phyloP scores from a whole-genome alignment of 768 basidiomycete species.

The Clavaria fumosa region DNA sequence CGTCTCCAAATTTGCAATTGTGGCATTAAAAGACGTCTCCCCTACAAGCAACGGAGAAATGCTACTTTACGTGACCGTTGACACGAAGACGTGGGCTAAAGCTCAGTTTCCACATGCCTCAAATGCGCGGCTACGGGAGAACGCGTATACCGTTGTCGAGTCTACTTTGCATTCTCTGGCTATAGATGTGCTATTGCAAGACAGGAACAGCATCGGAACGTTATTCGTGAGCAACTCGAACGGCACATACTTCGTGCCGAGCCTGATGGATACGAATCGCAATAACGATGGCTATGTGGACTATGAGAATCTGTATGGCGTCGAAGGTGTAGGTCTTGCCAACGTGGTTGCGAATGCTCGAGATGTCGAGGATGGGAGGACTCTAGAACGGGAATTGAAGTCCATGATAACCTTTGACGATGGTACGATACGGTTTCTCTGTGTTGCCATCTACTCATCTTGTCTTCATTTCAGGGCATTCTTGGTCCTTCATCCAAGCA shows the following conservation, averaged over 20 bases:
- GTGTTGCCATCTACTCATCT: neutral
- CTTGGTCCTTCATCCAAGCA: conserved; percentile 56
- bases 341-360: conserved; percentile 76
- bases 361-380: conserved; percentile 65
- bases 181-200: conserved; percentile 79
- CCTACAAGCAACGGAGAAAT: conserved; percentile 48
- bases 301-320: conserved; percentile 74
- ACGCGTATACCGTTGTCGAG: conserved; percentile 93
- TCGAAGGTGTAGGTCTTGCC: conserved; percentile 84
- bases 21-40: conserved; percentile 63
- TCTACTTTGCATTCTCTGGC: conserved; percentile 86
- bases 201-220: conserved; percentile 59
- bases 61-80: conserved; percentile 74
- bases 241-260: conserved; percentile 88
- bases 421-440: conserved; percentile 12
- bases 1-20: conserved; percentile 84
- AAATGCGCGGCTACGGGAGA: conserved; percentile 64
- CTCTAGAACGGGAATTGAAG: conserved; percentile 55
- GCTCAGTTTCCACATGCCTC: conserved; percentile 89
- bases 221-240: conserved; percentile 93
- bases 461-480: conserved; percentile 30
- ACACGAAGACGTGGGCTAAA: conserved; percentile 73
- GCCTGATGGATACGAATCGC: conserved; percentile 83
- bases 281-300: conserved; percentile 84
- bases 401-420: conserved; percentile 86